Evolutionary conservation across 306 rosid genomes (phyloP), one percentile per base, ranked within the genome.

Genomic region (Vigna mungo): DNA sequence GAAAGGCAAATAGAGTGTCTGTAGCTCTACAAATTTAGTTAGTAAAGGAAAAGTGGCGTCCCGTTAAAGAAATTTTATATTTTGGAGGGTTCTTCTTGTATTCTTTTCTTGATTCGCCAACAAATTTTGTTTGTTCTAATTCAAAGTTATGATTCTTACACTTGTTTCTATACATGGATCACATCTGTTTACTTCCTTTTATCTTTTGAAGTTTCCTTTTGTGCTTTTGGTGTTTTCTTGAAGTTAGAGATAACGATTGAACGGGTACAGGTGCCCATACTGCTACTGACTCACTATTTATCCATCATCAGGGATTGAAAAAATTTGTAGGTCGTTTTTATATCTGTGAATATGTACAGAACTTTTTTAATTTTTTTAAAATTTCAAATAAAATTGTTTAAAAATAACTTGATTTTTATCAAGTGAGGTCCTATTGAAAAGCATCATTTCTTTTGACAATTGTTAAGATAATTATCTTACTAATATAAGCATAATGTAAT

Each of bases 71-170:
- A 55, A 27, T 18, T 62, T 62, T 32, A 59, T 59, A 59, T 30
- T 68, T 41, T 34, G 44, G 8, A 37, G 21, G 11, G 49, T 46
- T 64, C 1, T 46, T 64, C 1, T 27, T 64, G 4, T 27, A 4
- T 25, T 39, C 39, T 25, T 41, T 63, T 62, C 16, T 70, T 61
- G 62, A 65, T 51, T 51, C 27, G 46, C 10, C 41, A 3, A 25
- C 17, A 4, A 21, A 52, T 79, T 71, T 79, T 72, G 59, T 62
- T 17, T 71, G 17, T 71, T 43, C 47, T 2, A 43, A 9, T 41
- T 58, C 30, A 5, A 53, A 54, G 69, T 60, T 54, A 53, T 46
- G 34, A 36, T 73, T 7, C 39, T 68, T 32, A 46, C 18, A 15
- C 13, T 51, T 71, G 36, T 39, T 62, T 46, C 27, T 20, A 5